Percentiles rank a stretch among this genome's conserved stretches.
These are phyloP conservation scores for Pseudogymnoascus sp. DNA, from an alignment of 2,329 filamentous ascomycete species.

Conservation along the genomic window DNA sequence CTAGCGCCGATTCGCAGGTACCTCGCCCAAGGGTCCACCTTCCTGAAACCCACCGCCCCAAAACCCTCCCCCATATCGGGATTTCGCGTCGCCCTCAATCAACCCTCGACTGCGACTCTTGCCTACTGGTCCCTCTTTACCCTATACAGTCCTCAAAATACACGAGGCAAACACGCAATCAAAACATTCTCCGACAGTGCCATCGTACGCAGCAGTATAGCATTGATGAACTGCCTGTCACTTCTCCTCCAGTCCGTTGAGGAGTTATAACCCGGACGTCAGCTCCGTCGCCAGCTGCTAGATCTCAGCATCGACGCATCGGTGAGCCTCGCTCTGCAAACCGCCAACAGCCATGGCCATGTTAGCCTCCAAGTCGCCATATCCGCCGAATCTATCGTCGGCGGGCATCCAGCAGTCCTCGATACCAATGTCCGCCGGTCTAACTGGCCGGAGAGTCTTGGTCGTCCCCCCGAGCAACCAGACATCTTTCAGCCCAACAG, in stretches of 20 bases:
- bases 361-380: conserved; percentile 67
- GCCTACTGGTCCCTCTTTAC: not conserved
- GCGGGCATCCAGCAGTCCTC: conserved; percentile 37
- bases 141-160: not conserved
- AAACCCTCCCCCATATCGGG: conserved; percentile 1
- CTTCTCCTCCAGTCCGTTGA: conserved; percentile 2
- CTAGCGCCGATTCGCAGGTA: not conserved
- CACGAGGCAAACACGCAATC: conserved; percentile 5
- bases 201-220: not conserved
- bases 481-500: conserved; percentile 68
- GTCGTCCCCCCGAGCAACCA: conserved; percentile 43
- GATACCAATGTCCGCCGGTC: conserved; percentile 42
- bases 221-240: conserved; percentile 3
- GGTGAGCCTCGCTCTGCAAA: not conserved
- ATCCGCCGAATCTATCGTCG: conserved; percentile 48
- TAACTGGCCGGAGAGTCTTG: conserved; percentile 46
- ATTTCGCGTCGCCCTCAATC: conserved; percentile 7
- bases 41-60: conserved; percentile 7
- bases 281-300: not conserved
- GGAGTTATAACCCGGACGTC: conserved; percentile 6
- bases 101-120: conserved; percentile 4
- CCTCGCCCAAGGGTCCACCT: not conserved
- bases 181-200: not conserved
- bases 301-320: not conserved
- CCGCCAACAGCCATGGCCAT: conserved; percentile 54